These are phyloP conservation scores for Coffea eugenioides DNA, from an alignment of 257 asterid species.

Conservation along the genomic window DNA sequence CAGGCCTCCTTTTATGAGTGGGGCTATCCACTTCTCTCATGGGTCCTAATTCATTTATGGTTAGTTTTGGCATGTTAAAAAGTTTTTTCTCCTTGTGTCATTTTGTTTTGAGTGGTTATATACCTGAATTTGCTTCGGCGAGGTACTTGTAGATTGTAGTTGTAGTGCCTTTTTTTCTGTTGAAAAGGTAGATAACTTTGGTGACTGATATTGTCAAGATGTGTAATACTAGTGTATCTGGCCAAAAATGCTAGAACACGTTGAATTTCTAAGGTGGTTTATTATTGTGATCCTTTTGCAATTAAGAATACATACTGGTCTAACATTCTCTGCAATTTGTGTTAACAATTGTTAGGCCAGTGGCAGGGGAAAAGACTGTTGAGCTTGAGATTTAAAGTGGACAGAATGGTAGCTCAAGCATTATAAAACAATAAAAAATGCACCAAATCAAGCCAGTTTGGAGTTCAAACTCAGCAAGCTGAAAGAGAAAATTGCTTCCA, in stretches of 20 bases:
- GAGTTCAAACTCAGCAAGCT: constrained; percentile 75
- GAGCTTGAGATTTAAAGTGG: constrained; percentile 61
- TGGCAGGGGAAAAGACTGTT: constrained; percentile 64
- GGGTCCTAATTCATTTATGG: neutral
- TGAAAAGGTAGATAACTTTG: neutral
- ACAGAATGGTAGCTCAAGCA: constrained; percentile 35
- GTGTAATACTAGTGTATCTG: neutral
- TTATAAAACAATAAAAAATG: constrained; percentile 51
- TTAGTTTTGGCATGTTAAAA: neutral
- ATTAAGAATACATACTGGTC: neutral
- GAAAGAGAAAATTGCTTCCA: constrained; percentile 52
- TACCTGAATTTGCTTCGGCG: neutral
- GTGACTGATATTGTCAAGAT: neutral
- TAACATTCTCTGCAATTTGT: neutral
- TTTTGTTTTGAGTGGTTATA: too few species aligned
- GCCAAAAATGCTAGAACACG: neutral
- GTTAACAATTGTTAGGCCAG: neutral
- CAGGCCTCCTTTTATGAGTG: too few species aligned
- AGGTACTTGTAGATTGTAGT: neutral
- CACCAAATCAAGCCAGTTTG: constrained; percentile 51
- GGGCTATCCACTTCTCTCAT: neutral
- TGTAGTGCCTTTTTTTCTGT: too few species aligned
- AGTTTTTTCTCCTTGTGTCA: neutral
- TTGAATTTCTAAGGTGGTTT: neutral
- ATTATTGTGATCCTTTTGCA: neutral